A percentile compares a stretch with the other conserved stretches of the same genome.
Conservation (phyloP, 2,329 filamentous ascomycete genomes). For the Sporothrix humicola region DNA sequence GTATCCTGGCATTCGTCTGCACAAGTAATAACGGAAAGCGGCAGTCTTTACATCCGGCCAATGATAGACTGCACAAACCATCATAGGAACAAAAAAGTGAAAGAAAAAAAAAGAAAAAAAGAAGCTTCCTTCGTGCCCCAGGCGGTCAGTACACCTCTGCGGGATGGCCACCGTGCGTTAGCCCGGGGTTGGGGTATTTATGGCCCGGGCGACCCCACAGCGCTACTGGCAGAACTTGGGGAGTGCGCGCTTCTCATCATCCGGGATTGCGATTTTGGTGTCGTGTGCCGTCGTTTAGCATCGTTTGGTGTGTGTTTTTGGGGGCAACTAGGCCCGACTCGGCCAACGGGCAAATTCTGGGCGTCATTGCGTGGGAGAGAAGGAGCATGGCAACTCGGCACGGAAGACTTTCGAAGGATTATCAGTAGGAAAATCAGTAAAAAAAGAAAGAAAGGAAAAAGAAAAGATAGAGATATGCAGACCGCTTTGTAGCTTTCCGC, state of each 20-base stretch:
- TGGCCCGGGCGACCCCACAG: constrained; percentile 23
- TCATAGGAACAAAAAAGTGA: background rate
- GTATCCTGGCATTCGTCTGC: background rate
- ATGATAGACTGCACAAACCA: constrained; percentile 14
- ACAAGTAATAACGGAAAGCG: background rate
- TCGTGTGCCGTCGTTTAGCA: too few relatives aligned
- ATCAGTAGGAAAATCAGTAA: background rate
- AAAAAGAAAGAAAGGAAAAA: background rate
- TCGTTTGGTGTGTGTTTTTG: background rate
- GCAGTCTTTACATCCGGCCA: background rate
- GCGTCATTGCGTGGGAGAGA: background rate
- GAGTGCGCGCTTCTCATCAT: constrained; percentile 12
- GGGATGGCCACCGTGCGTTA: background rate
- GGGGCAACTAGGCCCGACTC: constrained; percentile 10
- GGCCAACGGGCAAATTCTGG: background rate
- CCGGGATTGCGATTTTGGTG: background rate
- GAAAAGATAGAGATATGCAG: background rate
- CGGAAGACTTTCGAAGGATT: background rate
- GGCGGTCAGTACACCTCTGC: too few relatives aligned
- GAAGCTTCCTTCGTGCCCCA: too few relatives aligned
- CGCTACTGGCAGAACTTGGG: too few relatives aligned
- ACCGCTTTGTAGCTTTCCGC: background rate
- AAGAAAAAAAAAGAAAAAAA: background rate
- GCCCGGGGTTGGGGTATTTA: constrained; percentile 24
- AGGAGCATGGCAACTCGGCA: constrained; percentile 11